Evolutionary conservation across 73 alveolate genomes (phyloP), one percentile per base, ranked within the genome.

Genomic region (Symbiodinium natans): DNA sequence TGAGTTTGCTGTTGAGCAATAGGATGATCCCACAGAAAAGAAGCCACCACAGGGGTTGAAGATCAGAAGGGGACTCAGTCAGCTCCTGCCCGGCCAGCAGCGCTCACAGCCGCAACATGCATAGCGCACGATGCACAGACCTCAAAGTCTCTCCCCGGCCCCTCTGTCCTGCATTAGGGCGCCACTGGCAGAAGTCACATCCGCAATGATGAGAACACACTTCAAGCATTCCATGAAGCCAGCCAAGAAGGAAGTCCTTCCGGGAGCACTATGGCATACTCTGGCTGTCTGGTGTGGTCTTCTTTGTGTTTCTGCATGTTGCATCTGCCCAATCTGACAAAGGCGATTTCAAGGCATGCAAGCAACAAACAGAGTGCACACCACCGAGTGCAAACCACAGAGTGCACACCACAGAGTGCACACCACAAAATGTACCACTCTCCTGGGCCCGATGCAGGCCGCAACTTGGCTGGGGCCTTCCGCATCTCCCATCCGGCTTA

Each of bases 401-500:
- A n/a, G n/a, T n/a, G n/a, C n/a, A n/a, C n/a, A n/a, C n/a, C n/a
- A n/a, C n/a, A n/a, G n/a, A n/a, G n/a, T n/a, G n/a, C n/a, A n/a
- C n/a, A n/a, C n/a, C n/a, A n/a, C n/a, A n/a, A n/a, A n/a, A n/a
- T n/a, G n/a, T n/a, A n/a, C n/a, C n/a, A n/a, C 84, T 31, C 29
- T 74, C 84, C 84, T 74, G 43, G 84, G 84, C 19, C 84, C 84
- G 25, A 74, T 74, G 84, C 84, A 74, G 25, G 84, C 84, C 6
- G 84, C 84, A 33, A 74, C 84, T 29, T 74, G 84, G 41, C 84
- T 74, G 25, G 84, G 84, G 8, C 84, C 84, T 74, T 74, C 84
- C 5, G 84, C 84, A 74, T 74, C 40, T 5, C 84, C 84, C 84
- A 74, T 74, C 31, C 84, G 84, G 11, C 84, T 74, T 43, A 74